Base-by-base conservation (phyloP, 208 protist species). In the Crithidia thermophila region DNA sequence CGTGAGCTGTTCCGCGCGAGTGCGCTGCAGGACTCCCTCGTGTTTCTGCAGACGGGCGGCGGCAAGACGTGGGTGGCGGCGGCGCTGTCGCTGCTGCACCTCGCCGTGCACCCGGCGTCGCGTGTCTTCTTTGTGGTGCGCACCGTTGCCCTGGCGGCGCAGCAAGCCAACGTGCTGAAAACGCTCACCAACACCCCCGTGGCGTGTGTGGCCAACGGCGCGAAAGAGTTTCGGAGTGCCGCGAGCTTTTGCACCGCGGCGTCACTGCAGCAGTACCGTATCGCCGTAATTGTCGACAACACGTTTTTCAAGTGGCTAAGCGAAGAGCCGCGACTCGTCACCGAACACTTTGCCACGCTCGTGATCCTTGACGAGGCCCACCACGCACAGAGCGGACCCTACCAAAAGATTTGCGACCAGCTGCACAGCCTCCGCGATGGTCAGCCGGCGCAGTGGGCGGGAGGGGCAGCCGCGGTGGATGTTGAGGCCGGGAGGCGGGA, bases 351-450 rank as follows among this genome's bases (percentile, higher is more conserved):
- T 11, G 61, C 37, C 3, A 67, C 65, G 30, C 59, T 93, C 18
- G 58, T 91, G 9, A 59, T 93, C 36, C 47, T 91, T 16, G 87
- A 93, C 52, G 87, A 93, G 56, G 84, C 75, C 30, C 87, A 93
- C 68, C 82, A 93, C 67, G 69, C 78, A n/a, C 25, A 34, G 20
- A 56, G 58, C 3, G 77, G 77, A 1, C 20, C 14, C n/a, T 67
- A 63, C 20, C 45, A 71, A 56, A 28, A 36, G 11, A 55, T 83
- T 20, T 55, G 66, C 14, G 66, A 82, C 14, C 52, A 16, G 6
- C 36, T 79, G 4, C 56, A 76, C 62, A 8, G n/a, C 8, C 25
- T 43, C 18, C 60, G 47, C 4, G 57, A 63, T 28, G 28, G 42
- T 4, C 39, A 4, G 11, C 2, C 31, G 18, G 9, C 11, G 57